phyloP scores from a whole-genome alignment of 164 flowering plant genomes.

The Sedum album region DNA sequence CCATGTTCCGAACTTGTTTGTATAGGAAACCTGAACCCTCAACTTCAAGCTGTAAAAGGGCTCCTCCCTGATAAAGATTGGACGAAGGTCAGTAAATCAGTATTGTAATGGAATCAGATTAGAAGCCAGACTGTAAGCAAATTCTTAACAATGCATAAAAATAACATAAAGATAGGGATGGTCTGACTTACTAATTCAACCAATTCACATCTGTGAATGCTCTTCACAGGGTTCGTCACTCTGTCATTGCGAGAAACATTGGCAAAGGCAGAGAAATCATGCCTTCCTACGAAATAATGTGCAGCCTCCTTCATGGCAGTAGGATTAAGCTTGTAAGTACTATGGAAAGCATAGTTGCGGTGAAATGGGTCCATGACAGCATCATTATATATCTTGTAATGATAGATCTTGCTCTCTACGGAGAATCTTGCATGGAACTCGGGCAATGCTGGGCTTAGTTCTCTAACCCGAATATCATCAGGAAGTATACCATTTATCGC shows the following conservation, averaged over 20 bases:
- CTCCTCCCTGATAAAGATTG: constrained; percentile 38
- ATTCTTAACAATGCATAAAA: neutral
- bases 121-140: neutral
- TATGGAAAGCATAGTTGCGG: constrained; percentile 55
- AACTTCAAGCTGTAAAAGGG: constrained; percentile 80
- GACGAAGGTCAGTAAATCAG: neutral
- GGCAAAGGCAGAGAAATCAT: constrained; percentile 81
- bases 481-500: constrained; percentile 88
- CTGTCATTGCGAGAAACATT: constrained; percentile 53
- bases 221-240: constrained; percentile 57
- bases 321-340: constrained; percentile 52
- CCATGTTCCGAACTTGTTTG: constrained; percentile 96
- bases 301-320: constrained; percentile 75
- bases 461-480: constrained; percentile 70
- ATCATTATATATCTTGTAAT: constrained; percentile 67
- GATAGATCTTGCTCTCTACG: constrained; percentile 63
- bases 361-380: constrained; percentile 84
- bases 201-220: constrained; percentile 64
- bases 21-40: constrained; percentile 90
- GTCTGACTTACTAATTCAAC: constrained; percentile 67
- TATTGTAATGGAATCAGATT: neutral
- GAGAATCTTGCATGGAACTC: constrained; percentile 93
- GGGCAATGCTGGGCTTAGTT: constrained; percentile 67
- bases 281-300: constrained; percentile 58
- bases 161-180: too few relatives aligned